Conservation (phyloP, 116 monocot species). For the Posidonia oceanica region DNA sequence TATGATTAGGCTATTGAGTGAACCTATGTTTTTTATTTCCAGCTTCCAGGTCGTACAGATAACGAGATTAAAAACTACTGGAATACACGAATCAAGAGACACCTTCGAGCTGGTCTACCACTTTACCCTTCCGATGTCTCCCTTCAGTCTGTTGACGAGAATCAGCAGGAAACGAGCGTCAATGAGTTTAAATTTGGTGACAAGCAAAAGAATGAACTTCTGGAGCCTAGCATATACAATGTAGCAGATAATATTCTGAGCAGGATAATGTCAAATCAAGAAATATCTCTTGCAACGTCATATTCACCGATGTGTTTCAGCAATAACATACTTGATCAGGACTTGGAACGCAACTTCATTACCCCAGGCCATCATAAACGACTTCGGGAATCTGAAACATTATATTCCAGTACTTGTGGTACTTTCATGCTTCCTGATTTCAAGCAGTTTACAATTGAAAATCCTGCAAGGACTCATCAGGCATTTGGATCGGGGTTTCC, state of each 20-base stretch:
- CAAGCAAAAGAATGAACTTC: conserved; percentile 11
- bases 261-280: not conserved
- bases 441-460: conserved; percentile 10
- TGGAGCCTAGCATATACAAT: not conserved
- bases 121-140: conserved; percentile 31
- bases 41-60: conserved; percentile 79
- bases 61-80: conserved; percentile 85
- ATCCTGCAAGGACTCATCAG: conserved; percentile 7
- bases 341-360: conserved; percentile 13
- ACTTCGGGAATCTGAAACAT: conserved; percentile 15
- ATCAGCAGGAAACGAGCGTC: conserved; percentile 1
- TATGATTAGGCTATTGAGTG: not conserved
- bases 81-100: conserved; percentile 68
- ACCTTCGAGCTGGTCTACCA: conserved; percentile 37
- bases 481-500: conserved; percentile 16
- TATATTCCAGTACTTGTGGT: conserved; percentile 7
- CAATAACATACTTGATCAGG: conserved; percentile 14
- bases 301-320: not conserved
- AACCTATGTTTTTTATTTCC: conserved; percentile 6
- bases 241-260: not conserved
- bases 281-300: not conserved
- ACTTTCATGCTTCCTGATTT: conserved; percentile 8
- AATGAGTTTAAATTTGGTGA: conserved; percentile 7
- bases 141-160: conserved; percentile 9
- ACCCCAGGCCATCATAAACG: conserved; percentile 10